Percentiles rank a stretch among this genome's conserved stretches.
Evolutionary conservation across 2,329 filamentous ascomycete genomes (phyloP).

Genomic region (Dryadomyces quercivorus): DNA sequence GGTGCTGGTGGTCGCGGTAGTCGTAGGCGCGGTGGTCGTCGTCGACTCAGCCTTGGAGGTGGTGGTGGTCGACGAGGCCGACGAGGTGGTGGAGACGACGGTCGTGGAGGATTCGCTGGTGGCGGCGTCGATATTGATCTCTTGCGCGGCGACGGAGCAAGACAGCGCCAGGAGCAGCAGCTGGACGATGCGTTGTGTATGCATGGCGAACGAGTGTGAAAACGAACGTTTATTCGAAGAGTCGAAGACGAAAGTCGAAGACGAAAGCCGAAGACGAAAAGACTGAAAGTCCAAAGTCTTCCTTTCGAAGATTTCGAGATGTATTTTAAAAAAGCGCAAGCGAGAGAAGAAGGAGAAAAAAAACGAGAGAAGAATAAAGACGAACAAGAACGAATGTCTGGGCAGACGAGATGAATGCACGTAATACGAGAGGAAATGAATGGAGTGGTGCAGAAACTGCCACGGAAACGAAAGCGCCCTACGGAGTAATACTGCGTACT

Average conservation of each 20-base stretch:
- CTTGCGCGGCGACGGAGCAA: constrained; percentile 33
- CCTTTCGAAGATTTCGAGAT: too few species aligned
- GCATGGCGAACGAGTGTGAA: too few species aligned
- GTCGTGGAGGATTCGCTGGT: neutral
- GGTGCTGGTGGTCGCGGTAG: neutral
- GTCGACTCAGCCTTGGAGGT: neutral
- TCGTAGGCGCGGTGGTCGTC: neutral
- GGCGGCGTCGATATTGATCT: constrained; percentile 16
- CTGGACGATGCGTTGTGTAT: constrained; percentile 30
- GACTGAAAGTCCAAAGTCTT: too few species aligned
- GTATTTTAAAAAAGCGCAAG: neutral
- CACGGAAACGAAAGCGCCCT: neutral
- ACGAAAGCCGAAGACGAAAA: neutral
- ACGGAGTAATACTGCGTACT: too few species aligned
- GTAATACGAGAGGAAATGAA: neutral
- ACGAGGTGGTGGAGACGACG: neutral
- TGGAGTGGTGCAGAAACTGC: neutral
- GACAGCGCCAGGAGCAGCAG: constrained; percentile 38
- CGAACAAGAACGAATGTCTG: neutral
- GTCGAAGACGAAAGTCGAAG: neutral
- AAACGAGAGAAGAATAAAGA: constrained; percentile 1
- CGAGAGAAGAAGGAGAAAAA: neutral
- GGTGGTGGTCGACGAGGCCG: neutral
- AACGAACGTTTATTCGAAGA: constrained; percentile 12
- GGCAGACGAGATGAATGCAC: neutral